Base-by-base conservation (phyloP, 371 early-diverging fungal species). In the Haplosporangium sp. region DNA sequence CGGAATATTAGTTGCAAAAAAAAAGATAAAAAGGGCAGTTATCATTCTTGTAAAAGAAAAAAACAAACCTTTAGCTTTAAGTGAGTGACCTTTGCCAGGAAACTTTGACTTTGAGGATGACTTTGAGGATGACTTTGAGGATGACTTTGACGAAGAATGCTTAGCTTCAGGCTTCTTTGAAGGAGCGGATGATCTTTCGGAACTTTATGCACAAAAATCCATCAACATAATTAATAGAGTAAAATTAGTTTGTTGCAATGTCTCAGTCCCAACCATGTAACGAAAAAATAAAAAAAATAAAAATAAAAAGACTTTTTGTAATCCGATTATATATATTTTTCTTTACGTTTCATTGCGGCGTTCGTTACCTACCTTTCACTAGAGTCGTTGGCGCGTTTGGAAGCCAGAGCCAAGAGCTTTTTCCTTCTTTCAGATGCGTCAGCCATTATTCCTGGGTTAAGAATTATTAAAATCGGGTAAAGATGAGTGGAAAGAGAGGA, bases 51-150 rank as follows among this genome's bases (percentile, higher is more conserved):
- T 27, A 53, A 44, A 37, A 47, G 52, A 58, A 35, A 7, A 4
- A 42, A 20, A 52, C 27, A 19, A 38, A 64, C 76, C 76, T 63
- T 71, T 38, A 13, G 40, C 42, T 19, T 48, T 69, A 40, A 79
- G 55, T 5, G 79, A 71, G 34, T 56, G 74, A 38, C 79, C 79
- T 56, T 79, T 74, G 50, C 79, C 79, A 48, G 79, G 79, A 68
- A 79, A 79, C 67, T 69, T 77, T 57, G 73, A 58, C 70, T 74
- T 78, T 58, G 74, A 47, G 34, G 55, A 59, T 5, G 63, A 40
- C 76, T 75, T 75, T 60, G 58, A 59, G n/a, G 69, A n/a, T 57
- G 73, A 58, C 70, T 74, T 78, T 58, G 74, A 47, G 34, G 55
- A 59, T 5, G 63, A 40, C 76, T 75, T 75, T 60, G 58, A 59